Evolutionary conservation across 75 land plant species (phyloP).

Genomic region (Picea glauca): DNA sequence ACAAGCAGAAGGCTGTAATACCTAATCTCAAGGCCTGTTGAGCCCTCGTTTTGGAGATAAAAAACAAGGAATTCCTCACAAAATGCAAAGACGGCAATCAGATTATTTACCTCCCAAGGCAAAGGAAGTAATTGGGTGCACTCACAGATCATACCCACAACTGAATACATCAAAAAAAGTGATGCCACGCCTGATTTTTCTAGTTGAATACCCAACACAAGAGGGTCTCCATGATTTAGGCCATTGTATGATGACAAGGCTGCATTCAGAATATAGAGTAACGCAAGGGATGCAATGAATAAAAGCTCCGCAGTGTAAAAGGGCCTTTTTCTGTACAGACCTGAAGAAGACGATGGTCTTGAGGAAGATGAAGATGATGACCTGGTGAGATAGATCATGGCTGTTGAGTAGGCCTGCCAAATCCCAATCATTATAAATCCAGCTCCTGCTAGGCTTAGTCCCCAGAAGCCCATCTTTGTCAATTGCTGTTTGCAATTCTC

Average conservation of each 20-base stretch:
- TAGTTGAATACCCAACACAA: constrained; percentile 1
- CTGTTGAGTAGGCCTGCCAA: constrained; percentile 8
- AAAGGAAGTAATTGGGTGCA: constrained; percentile 7
- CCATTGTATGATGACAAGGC: not conserved
- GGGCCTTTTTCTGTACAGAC: constrained; percentile 7
- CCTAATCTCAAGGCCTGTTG: constrained; percentile 69
- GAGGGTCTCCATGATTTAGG: not conserved
- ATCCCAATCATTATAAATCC: constrained; percentile 5
- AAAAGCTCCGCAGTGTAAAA: not conserved
- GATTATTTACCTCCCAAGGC: constrained; percentile 2
- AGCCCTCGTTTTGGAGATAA: constrained; percentile 49
- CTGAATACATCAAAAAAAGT: constrained; percentile 4
- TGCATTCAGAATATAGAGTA: not conserved
- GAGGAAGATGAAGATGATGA: not conserved
- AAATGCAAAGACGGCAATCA: constrained; percentile 47
- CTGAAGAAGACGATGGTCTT: not conserved
- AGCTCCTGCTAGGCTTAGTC: not conserved
- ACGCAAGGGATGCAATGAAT: not conserved
- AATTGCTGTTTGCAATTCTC: not conserved
- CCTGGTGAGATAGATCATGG: not conserved
- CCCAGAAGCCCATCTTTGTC: constrained; percentile 8
- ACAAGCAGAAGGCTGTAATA: constrained; percentile 71
- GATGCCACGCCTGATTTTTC: constrained; percentile 13
- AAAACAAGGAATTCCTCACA: constrained; percentile 65
- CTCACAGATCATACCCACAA: constrained; percentile 2